A percentile compares a stretch with the other conserved stretches of the same genome.
Evolutionary conservation across 208 protist species (phyloP).

Genomic region (Wallacemonas sp.): DNA sequence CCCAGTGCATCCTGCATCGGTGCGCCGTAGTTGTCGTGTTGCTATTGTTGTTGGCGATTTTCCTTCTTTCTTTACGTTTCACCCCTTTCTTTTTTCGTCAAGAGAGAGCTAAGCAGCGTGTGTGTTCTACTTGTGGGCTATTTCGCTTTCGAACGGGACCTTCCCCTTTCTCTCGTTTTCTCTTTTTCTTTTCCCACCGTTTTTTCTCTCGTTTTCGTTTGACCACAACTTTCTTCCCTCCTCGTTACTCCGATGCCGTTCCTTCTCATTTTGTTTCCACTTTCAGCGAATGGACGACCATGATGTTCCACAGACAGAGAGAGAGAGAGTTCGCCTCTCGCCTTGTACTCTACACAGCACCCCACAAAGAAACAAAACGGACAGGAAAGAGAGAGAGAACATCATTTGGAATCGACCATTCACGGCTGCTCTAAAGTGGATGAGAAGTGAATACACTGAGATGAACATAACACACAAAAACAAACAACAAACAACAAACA

Average conservation of each 20-base stretch:
- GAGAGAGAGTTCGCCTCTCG: too few relatives aligned
- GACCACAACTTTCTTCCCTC: not conserved
- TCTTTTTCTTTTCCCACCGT: conserved; percentile 15
- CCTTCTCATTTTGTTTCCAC: conserved; percentile 5
- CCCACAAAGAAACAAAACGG: too few relatives aligned
- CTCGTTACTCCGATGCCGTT: not conserved
- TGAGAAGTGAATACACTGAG: not conserved
- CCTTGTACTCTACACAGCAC: too few relatives aligned
- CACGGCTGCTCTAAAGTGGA: too few relatives aligned
- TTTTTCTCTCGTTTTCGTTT: too few relatives aligned
- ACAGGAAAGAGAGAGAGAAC: too few relatives aligned
- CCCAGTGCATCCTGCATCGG: too few relatives aligned
- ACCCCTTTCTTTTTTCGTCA: not conserved
- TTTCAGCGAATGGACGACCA: not conserved
- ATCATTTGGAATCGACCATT: too few relatives aligned
- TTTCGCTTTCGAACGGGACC: too few relatives aligned
- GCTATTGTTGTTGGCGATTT: conserved; percentile 2
- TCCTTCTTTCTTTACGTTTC: conserved; percentile 18
- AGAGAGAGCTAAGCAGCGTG: not conserved
- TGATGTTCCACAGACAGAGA: too few relatives aligned
- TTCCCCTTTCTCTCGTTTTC: conserved; percentile 1
- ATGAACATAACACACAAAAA: not conserved
- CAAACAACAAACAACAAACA: not conserved
- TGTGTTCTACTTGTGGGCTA: too few relatives aligned
- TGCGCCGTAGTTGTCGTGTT: not conserved